These are phyloP conservation scores for Camillea tinctor DNA, from an alignment of 2,329 filamentous ascomycete genomes.

Conservation along the genomic window DNA sequence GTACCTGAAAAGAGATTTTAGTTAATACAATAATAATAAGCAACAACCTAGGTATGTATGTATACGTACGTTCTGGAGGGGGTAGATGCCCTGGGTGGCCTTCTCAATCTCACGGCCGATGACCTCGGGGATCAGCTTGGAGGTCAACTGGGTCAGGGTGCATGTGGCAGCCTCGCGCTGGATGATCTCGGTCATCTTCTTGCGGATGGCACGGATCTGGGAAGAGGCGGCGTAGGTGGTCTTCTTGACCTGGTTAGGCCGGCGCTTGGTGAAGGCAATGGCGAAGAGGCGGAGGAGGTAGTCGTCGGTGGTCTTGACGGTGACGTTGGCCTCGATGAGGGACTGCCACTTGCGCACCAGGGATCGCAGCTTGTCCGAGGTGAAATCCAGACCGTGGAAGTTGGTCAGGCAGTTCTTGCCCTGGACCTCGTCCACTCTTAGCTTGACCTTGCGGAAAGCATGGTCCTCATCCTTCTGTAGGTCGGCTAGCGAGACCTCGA, in stretches of 20 bases:
- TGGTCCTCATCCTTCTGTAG: conserved; percentile 99
- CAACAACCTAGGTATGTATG: conserved; percentile 11
- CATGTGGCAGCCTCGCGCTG: conserved; percentile 90
- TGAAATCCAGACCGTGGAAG: conserved; percentile 99
- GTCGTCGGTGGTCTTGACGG: conserved; percentile 99
- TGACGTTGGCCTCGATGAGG: conserved; percentile 98
- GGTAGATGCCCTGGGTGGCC: conserved; percentile 98
- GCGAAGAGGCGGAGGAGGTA: conserved; percentile 99
- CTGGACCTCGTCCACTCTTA: conserved; percentile 97
- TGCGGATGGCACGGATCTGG: conserved; percentile 96
- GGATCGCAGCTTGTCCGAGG: conserved; percentile 98
- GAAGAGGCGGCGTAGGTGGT: conserved; percentile 97
- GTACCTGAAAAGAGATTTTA: conserved; percentile 61
- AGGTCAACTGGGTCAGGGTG: conserved; percentile 93
- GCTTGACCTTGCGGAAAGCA: conserved; percentile 99
- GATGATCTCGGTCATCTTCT: conserved; percentile 99
- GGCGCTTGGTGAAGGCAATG: conserved; percentile 99
- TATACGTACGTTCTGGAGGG: conserved; percentile 90
- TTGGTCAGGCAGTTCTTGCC: conserved; percentile 99
- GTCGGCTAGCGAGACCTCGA: conserved; percentile 98
- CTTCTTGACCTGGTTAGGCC: conserved; percentile 99
- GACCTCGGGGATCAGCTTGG: conserved; percentile 98
- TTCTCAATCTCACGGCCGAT: conserved; percentile 99
- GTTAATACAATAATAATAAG: conserved; percentile 35
- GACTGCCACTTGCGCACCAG: conserved; percentile 99